Evolutionary conservation across 2,329 filamentous ascomycete species (phyloP), one percentile per base, ranked within the genome.

Genomic region (Pseudogymnoascus sp.): DNA sequence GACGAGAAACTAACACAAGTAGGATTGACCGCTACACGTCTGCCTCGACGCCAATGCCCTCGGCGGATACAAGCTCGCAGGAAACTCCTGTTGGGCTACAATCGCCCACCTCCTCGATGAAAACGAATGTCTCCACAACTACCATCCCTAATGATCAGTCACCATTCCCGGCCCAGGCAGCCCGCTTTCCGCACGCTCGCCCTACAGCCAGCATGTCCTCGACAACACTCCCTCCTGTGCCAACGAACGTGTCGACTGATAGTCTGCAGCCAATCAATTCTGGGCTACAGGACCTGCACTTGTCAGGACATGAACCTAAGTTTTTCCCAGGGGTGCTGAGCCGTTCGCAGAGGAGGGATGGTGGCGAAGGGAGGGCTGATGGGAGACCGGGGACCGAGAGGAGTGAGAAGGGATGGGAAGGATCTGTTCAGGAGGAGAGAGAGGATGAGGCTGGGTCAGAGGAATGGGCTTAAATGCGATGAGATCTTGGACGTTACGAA

Each of bases 251-350:
- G 28, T 68, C 69, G 11, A 68, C 72, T 63, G 77, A 78, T 18
- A 69, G 71, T n/a, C 66, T 72, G 18, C 76, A 75, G 73, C 67
- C 75, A 12, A 69, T 75, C 6, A 75, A 79, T 62, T 70, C 73
- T 10, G 72, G 71, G 23, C 23, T 75, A 67, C 72, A 75, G 56
- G 77, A 81, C 65, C 68, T 77, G 62, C 79, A 83, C 67, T 71
- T 84, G 10, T 82, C 79, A 11, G 84, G 81, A 3, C 35, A 38
- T 60, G 88, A 91, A 72, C 89, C 88, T 10, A 82, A 80, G 66
- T 84, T 91, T 66, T 89, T 91, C 67, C 89, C 89, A 0, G 89
- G 89, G 0, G 81, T 92, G 33, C 81, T 91, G 61, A 75, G 77
- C 62, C 65, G 72, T n/a, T 65, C 65, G 10, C 70, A 72, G 61